Conservation (phyloP, 2,329 filamentous ascomycete genomes). For the Fusarium xyrophilum region DNA sequence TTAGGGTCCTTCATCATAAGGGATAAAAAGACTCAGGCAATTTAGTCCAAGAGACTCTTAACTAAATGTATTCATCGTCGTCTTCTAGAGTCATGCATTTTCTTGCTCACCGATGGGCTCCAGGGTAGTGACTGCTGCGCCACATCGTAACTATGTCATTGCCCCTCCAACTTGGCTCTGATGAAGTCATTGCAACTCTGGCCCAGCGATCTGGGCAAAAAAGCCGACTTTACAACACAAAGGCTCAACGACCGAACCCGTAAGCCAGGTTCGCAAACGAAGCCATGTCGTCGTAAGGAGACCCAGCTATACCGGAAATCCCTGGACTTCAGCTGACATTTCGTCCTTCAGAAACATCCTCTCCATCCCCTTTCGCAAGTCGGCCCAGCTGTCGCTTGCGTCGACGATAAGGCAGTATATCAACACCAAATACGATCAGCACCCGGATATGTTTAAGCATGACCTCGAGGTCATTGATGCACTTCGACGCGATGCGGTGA, state of each 20-base stretch:
- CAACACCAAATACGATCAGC: constrained; percentile 97
- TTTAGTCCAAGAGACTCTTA: neutral
- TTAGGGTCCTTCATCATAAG: neutral
- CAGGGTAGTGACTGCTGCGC: constrained; percentile 13
- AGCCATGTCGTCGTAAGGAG: constrained; percentile 42
- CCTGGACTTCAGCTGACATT: neutral
- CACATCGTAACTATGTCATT: constrained; percentile 32
- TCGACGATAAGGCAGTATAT: constrained; percentile 93
- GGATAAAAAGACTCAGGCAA: neutral
- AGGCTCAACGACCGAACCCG: neutral
- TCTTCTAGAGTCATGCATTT: neutral
- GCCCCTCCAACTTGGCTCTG: constrained; percentile 37
- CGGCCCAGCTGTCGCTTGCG: constrained; percentile 78
- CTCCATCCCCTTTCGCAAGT: constrained; percentile 86
- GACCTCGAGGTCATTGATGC: constrained; percentile 86
- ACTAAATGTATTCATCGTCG: neutral
- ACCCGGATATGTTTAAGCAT: constrained; percentile 92
- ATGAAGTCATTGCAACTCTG: constrained; percentile 40
- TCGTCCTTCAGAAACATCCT: constrained; percentile 63
- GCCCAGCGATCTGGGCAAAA: constrained; percentile 1
- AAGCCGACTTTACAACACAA: neutral
- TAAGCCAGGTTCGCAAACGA: constrained; percentile 12
- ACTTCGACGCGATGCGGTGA: constrained; percentile 83
- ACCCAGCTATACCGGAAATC: accelerated
- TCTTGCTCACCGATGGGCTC: neutral